phyloP scores from a whole-genome alignment of 2,329 filamentous ascomycete species.

The Fusarium robinianum region DNA sequence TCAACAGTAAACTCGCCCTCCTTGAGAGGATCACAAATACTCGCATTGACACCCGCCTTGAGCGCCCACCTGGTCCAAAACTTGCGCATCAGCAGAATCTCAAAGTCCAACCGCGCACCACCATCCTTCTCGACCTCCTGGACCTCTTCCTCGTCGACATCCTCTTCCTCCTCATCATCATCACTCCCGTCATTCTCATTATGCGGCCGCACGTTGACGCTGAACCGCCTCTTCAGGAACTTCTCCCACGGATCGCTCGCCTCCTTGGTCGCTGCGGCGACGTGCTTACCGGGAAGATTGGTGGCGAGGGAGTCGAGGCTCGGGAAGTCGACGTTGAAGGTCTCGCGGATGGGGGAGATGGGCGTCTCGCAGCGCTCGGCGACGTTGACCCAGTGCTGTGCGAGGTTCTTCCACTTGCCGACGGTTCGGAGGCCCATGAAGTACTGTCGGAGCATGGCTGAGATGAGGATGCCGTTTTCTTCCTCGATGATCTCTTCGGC shows the following conservation, averaged over 20 bases:
- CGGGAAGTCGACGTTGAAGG: constrained; percentile 27
- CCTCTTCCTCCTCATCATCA: constrained; percentile 40
- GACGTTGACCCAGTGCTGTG: constrained; percentile 69
- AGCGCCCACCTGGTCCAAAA: constrained; percentile 76
- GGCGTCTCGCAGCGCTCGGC: constrained; percentile 63
- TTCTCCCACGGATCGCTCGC: constrained; percentile 42
- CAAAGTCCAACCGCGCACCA: constrained; percentile 53
- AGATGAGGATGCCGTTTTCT: constrained; percentile 85
- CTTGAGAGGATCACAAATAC: constrained; percentile 58
- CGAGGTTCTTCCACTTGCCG: constrained; percentile 77
- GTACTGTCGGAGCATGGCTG: constrained; percentile 85
- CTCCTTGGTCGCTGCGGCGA: constrained; percentile 24
- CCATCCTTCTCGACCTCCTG: constrained; percentile 44
- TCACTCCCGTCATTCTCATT: constrained; percentile 49
- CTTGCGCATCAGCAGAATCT: constrained; percentile 68
- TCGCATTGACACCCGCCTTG: constrained; percentile 63
- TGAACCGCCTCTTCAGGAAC: constrained; percentile 45
- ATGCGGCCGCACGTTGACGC: constrained; percentile 40
- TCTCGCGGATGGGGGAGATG: constrained; percentile 43
- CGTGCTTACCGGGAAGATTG: constrained; percentile 27
- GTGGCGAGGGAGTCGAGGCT: constrained; percentile 30
- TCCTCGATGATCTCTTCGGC: constrained; percentile 81
- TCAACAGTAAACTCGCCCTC: constrained; percentile 65
- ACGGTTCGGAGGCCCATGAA: constrained; percentile 85
- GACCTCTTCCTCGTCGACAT: constrained; percentile 14